Conservation (phyloP, 495 filamentous ascomycete genomes). For the Tuber melanosporum region DNA sequence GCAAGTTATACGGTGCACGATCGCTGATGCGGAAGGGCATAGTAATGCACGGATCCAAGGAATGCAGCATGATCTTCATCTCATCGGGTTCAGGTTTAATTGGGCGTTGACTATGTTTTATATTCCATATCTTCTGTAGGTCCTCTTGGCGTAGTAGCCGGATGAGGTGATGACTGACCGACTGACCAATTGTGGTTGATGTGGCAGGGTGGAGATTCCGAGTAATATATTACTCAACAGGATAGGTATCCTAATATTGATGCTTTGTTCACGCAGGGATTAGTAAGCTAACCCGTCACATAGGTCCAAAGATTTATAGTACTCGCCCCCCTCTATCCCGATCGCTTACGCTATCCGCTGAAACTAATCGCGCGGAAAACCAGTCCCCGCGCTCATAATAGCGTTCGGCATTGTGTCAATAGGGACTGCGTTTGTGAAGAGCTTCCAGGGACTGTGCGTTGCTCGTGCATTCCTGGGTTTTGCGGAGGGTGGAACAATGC, state of each 20-base stretch:
- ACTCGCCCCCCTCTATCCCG: not conserved
- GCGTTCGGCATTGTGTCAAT: slow-evolving; percentile 60
- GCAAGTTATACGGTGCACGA: not conserved
- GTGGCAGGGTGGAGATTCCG: slow-evolving; percentile 50
- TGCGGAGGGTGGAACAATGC: slow-evolving; percentile 40
- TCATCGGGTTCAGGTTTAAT: slow-evolving; percentile 51
- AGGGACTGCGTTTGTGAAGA: slow-evolving; percentile 56
- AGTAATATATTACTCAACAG: slow-evolving; percentile 70
- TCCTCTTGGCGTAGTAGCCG: not conserved
- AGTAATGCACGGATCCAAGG: slow-evolving; percentile 54
- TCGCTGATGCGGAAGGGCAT: slow-evolving; percentile 18
- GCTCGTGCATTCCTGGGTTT: slow-evolving; percentile 44
- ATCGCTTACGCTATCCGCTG: not conserved
- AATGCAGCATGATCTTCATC: slow-evolving; percentile 48
- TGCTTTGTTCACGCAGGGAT: slow-evolving; percentile 39
- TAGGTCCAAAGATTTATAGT: slow-evolving; percentile 39
- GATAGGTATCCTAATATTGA: slow-evolving; percentile 59
- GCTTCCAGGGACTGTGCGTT: slow-evolving; percentile 35
- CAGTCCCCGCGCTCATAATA: slow-evolving; percentile 64
- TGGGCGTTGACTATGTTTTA: slow-evolving; percentile 58
- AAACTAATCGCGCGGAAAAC: slow-evolving; percentile 42
- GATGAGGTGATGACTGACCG: slow-evolving; percentile 6
- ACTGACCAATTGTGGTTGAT: not conserved
- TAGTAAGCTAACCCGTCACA: not conserved
- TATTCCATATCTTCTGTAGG: slow-evolving; percentile 56